Conservation (phyloP, 768 basidiomycete species). For the Gloeophyllum trabeum region DNA sequence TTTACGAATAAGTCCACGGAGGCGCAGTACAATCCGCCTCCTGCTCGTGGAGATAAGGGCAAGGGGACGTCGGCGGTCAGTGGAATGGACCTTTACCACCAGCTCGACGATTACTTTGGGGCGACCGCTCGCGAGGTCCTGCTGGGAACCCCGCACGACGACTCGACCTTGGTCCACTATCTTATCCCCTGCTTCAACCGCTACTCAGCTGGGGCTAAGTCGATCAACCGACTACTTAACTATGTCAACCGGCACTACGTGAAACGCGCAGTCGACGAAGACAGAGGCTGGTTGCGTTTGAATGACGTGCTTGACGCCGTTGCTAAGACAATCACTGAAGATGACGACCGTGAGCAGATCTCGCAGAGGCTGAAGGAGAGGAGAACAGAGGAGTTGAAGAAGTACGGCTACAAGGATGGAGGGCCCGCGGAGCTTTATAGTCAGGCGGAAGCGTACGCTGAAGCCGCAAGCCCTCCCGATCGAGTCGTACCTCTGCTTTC, state of each 20-base stretch:
- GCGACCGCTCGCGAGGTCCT: conserved; percentile 50
- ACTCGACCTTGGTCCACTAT: conserved; percentile 55
- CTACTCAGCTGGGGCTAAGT: conserved; percentile 53
- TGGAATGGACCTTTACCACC: conserved; percentile 63
- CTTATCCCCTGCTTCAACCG: conserved; percentile 63
- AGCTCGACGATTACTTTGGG: conserved; percentile 61
- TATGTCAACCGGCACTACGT: conserved; percentile 66
- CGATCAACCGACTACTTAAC: conserved; percentile 63
- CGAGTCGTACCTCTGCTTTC: conserved; percentile 55
- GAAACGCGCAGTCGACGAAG: conserved; percentile 68
- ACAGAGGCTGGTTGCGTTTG: conserved; percentile 66
- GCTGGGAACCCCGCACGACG: conserved; percentile 55
- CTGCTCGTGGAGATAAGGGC: conserved; percentile 6
- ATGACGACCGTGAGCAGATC: conserved; percentile 49
- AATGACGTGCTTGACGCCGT: conserved; percentile 53
- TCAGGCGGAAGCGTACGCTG: conserved; percentile 58
- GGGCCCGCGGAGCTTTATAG: conserved; percentile 35
- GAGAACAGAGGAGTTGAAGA: conserved; percentile 48
- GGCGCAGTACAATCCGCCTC: conserved; percentile 7
- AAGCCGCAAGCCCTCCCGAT: conserved; percentile 59
- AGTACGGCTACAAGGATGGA: conserved; percentile 57
- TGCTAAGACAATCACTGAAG: conserved; percentile 36
- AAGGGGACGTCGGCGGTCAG: conserved; percentile 49
- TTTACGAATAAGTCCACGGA: conserved; percentile 23
- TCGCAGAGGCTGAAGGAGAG: conserved; percentile 47